Base-by-base conservation (phyloP, 306 rosid species). In the Quercus gilva region DNA sequence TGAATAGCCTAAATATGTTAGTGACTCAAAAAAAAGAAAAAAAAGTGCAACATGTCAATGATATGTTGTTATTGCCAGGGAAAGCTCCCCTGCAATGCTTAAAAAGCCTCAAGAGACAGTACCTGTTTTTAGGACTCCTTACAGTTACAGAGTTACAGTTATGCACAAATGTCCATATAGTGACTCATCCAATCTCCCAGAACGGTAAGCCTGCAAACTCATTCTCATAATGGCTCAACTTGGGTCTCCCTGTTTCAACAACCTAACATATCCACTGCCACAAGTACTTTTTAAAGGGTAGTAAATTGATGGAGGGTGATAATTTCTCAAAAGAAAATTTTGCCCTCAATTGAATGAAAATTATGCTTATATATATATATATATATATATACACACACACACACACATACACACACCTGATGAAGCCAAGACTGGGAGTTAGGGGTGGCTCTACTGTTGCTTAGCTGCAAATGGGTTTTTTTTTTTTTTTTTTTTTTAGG, bases 81-180 rank as follows among this genome's bases (percentile, higher is more conserved):
- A 45, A 45, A 45, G 3, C 25, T 28, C 28, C 28, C 17, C 70
- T 64, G 45, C 8, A 14, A 64, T 64, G 69, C 69, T 29, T 25
- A 6, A 29, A 64, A 5, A 10, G 53, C 51, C 25, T 4, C 12
- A 18, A 33, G 52, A 68, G 52, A 35, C 25, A 68, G 52, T 29
- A 10, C 2, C 72, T n/a, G 53, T n/a, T 68, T 3, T n/a, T 19
- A 8, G 52, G 5, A 35, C 51, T 17, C 14, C 49, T 74, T 49
- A 20, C 19, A 55, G 12, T 41, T 37, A 7, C 45, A 37, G 45
- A 37, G 45, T 74, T 49, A 20, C 18, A 55, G 65, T 20, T 71
- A 35, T 75, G 76, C 73, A 76, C 65, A 60, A 70, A 45, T 23
- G 69, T 26, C 55, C 78, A 71, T 45, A 63, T 55, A n/a, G 2